Base-by-base conservation (phyloP, 2,329 filamentous ascomycete species). In the Bimuria novae-zelandiae region DNA sequence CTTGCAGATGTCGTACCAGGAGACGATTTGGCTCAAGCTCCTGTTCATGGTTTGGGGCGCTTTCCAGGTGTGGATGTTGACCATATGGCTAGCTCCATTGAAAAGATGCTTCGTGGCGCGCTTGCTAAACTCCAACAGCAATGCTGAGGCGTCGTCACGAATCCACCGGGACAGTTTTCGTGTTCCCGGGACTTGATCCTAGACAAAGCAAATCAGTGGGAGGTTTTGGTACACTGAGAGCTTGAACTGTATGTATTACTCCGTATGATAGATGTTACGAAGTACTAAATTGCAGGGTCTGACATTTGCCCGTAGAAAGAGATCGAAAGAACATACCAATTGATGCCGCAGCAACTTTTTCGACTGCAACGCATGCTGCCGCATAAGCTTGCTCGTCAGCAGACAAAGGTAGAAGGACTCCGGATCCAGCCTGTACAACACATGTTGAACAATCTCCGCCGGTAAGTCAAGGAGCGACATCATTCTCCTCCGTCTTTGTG, bases 401-500 rank as follows among this genome's bases (percentile, higher is more conserved):
- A 64, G 48, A 29, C 57, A 59, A 5, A 56, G 25, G 32, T 57
- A 65, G 40, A 68, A 65, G 7, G 59, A 62, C 22, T 48, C 40
- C 3, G 65, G 62, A 41, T 67, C 65, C 14, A 68, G 55, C 4
- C n/a, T 37, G 17, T 51, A 35, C 6, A 68, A 51, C 10, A 68
- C 54, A 21, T 59, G 37, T 21, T 52, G 35, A 11, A 66, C 25
- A 16, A 66, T 45, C 49, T 68, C 65, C 3, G 61, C 43, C 12
- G 63, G 62, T 10, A 68, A 53, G 7, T 57, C 29, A 27, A 61
- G 44, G 8, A 65, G 48, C 35, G 54, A 57, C 51, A 49, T 49
- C 21, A 16, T n/a, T 7, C 4, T 39, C 19, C 6, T 14, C 6
- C 23, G 3, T 5, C 22, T 42, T 3, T 23, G 39, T 16, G 6